Evolutionary conservation across 179 eudicot species (phyloP).

Genomic region (Beta corolliflora): DNA sequence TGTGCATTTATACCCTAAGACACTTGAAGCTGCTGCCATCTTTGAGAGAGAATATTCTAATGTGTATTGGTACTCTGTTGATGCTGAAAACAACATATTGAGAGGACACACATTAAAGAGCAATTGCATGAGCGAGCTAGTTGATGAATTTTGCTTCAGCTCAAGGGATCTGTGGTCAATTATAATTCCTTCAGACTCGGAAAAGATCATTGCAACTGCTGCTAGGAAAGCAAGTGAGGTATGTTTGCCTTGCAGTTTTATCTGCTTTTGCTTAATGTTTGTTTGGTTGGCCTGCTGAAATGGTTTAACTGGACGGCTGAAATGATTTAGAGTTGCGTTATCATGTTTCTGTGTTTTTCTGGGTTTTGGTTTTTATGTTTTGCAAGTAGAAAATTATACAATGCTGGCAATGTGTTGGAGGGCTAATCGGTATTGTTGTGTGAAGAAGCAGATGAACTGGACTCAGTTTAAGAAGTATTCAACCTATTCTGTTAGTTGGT

Average conservation of each 20-base stretch:
- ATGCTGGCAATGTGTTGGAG: background rate
- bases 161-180: slow-evolving; percentile 82
- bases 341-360: background rate
- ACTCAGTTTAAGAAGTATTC: background rate
- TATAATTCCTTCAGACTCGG: slow-evolving; percentile 80
- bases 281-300: background rate
- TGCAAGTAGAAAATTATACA: background rate
- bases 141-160: slow-evolving; percentile 73
- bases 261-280: background rate
- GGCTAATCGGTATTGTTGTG: background rate
- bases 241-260: slow-evolving; percentile 19
- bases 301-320: background rate
- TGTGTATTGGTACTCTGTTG: slow-evolving; percentile 93
- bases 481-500: background rate
- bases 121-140: slow-evolving; percentile 49
- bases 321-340: background rate
- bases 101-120: slow-evolving; percentile 72
- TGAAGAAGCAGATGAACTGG: background rate
- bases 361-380: background rate
- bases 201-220: slow-evolving; percentile 77
- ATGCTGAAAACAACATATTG: slow-evolving; percentile 62
- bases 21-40: slow-evolving; percentile 70
- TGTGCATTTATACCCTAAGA: slow-evolving; percentile 81
- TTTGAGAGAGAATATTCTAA: slow-evolving; percentile 68
- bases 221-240: slow-evolving; percentile 84